Conservation (phyloP, 23 red algal species). For the Gracilaria caudata region DNA sequence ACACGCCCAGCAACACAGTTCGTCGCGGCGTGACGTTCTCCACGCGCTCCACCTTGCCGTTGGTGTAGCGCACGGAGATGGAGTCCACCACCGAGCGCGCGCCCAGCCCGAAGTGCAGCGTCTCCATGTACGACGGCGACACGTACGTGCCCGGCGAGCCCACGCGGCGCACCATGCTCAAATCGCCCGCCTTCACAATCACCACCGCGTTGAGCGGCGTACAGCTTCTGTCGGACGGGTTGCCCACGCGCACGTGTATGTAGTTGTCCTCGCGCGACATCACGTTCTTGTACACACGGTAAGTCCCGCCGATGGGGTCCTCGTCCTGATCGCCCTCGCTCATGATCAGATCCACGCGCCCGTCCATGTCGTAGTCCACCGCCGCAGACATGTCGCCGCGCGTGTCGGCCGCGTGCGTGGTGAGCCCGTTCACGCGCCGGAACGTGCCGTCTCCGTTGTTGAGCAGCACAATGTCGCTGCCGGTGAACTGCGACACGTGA, state of each 20-base stretch:
- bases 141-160: conserved; percentile 38
- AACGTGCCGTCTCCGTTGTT: conserved; percentile 63
- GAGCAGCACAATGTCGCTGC: conserved; percentile 50
- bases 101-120: conserved; percentile 72
- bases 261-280: conserved; percentile 15
- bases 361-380: conserved; percentile 65
- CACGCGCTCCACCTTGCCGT: too few relatives aligned
- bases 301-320: not conserved
- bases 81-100: not conserved
- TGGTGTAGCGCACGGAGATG: conserved; percentile 2
- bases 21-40: too few relatives aligned
- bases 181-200: not conserved
- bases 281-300: conserved; percentile 3
- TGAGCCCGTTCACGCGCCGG: not conserved
- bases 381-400: conserved; percentile 50
- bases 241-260: conserved; percentile 45
- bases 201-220: too few relatives aligned
- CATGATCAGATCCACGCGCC: conserved; percentile 37
- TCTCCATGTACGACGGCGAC: conserved; percentile 42
- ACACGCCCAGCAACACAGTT: too few relatives aligned
- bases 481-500: conserved; percentile 20
- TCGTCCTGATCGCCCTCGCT: conserved; percentile 13
- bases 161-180: conserved; percentile 42
- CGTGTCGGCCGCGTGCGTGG: not conserved
- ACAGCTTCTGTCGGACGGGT: conserved; percentile 48